Conservation (phyloP, 306 rosid genomes). For the Dalbergia cochinchinensis region DNA sequence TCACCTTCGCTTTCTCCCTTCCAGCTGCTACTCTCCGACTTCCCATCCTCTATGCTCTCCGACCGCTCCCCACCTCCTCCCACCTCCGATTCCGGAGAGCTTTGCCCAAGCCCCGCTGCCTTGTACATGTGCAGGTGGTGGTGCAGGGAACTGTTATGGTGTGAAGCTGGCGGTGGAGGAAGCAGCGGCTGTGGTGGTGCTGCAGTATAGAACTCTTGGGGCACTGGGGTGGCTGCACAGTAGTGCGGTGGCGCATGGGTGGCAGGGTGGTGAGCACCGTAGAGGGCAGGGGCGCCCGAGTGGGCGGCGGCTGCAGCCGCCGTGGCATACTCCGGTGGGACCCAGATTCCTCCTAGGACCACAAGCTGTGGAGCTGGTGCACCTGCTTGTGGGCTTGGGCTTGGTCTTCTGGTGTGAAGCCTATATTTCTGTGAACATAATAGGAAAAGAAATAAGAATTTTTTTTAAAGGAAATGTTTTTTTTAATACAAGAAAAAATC, state of each 20-base stretch:
- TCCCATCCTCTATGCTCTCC: constrained; percentile 95
- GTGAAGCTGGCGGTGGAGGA: constrained; percentile 50
- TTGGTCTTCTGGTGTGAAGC: constrained; percentile 94
- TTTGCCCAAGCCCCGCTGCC: constrained; percentile 57
- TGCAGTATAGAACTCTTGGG: constrained; percentile 78
- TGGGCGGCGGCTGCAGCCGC: constrained; percentile 57
- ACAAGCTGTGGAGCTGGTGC: constrained; percentile 81
- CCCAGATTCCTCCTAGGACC: constrained; percentile 96
- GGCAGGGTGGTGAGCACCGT: constrained; percentile 77
- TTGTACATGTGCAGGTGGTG: constrained; percentile 83
- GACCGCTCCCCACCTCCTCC: constrained; percentile 66
- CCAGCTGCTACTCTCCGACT: constrained; percentile 97
- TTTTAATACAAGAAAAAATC: too few relatives aligned
- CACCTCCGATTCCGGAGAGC: constrained; percentile 68
- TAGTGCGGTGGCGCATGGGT: constrained; percentile 78
- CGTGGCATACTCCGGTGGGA: constrained; percentile 86
- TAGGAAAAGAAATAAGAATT: not conserved
- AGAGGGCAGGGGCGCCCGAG: constrained; percentile 65
- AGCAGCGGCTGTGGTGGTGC: constrained; percentile 52
- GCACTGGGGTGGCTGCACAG: constrained; percentile 64
- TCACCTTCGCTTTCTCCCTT: constrained; percentile 84
- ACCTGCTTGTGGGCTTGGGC: constrained; percentile 89
- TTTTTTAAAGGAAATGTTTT: too few relatives aligned
- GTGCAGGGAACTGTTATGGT: constrained; percentile 77
- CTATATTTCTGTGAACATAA: constrained; percentile 79